These are phyloP conservation scores for Cyclocybe cylindracea DNA, from an alignment of 768 basidiomycete species.

Conservation along the genomic window DNA sequence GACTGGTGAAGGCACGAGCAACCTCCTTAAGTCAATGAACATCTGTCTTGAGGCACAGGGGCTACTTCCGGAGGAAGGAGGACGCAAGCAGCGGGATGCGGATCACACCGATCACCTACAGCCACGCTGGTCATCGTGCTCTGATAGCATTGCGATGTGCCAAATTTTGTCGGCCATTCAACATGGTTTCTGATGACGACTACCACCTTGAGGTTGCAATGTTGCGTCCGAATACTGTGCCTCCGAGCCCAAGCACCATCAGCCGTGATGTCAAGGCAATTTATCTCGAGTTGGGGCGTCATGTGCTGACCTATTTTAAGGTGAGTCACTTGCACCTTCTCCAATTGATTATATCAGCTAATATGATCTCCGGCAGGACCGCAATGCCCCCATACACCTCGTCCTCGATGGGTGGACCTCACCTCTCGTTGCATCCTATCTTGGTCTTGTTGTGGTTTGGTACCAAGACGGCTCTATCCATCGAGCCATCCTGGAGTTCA, in stretches of 20 bases:
- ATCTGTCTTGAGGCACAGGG: conserved; percentile 11
- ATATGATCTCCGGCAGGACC: conserved; percentile 7
- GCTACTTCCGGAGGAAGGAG: background rate
- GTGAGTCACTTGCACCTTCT: conserved; percentile 8
- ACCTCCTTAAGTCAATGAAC: conserved; percentile 13
- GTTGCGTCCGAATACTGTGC: conserved; percentile 24
- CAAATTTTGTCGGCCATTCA: conserved; percentile 22
- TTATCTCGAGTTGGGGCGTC: conserved; percentile 15
- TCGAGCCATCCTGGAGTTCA: conserved; percentile 27
- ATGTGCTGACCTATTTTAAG: conserved; percentile 20
- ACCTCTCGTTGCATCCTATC: conserved; percentile 26
- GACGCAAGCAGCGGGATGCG: no score
- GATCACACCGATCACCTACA: conserved; percentile 7
- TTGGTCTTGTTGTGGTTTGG: conserved; percentile 32
- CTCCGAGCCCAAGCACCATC: conserved; percentile 25
- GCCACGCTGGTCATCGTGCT: conserved; percentile 17
- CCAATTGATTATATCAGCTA: background rate
- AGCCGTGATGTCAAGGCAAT: conserved; percentile 19
- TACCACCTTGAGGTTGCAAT: conserved; percentile 28
- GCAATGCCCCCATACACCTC: conserved; percentile 22
- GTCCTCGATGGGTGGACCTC: conserved; percentile 37
- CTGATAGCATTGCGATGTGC: conserved; percentile 27
- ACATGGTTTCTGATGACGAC: conserved; percentile 25
- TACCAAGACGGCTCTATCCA: conserved; percentile 25
- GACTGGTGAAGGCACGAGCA: conserved; percentile 24